Conservation (phyloP, 495 filamentous ascomycete species). For the Amniculicola lignicola region DNA sequence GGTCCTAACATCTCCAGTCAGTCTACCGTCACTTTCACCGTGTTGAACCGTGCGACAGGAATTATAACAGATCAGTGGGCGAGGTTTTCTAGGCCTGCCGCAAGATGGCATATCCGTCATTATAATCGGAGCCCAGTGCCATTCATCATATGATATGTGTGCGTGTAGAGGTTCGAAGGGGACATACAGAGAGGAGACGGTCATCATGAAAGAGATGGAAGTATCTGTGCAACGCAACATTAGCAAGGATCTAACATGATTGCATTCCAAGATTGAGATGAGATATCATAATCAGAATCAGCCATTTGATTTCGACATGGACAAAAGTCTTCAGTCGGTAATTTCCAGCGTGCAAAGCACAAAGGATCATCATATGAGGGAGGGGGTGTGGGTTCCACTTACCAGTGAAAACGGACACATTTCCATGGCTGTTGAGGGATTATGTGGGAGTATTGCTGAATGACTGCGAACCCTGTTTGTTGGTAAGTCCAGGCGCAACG, state of each 20-base stretch:
- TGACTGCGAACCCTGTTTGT: background rate
- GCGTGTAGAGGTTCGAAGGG: background rate
- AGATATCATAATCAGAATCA: slow-evolving; percentile 77
- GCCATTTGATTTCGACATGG: slow-evolving; percentile 84
- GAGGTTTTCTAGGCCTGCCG: slow-evolving; percentile 99
- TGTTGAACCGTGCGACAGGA: background rate
- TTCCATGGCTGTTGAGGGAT: background rate
- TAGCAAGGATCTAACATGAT: background rate
- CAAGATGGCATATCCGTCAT: slow-evolving; percentile 92
- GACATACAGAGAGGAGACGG: slow-evolving; percentile 9
- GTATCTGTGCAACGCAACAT: background rate
- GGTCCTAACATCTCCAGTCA: too few relatives aligned
- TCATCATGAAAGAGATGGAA: background rate
- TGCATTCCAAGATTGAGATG: slow-evolving; percentile 13
- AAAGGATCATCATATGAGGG: slow-evolving; percentile 71
- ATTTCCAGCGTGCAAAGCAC: slow-evolving; percentile 98
- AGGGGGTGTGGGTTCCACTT: too few relatives aligned
- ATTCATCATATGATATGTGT: slow-evolving; percentile 70
- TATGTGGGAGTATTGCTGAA: too few relatives aligned
- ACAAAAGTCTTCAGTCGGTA: slow-evolving; percentile 93
- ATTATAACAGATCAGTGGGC: slow-evolving; percentile 75
- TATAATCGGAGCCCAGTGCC: slow-evolving; percentile 99
- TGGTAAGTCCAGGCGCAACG: background rate
- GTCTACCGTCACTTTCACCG: background rate
- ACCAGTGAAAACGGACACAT: too few relatives aligned